Evolutionary conservation across 2,329 filamentous ascomycete species (phyloP).

Genomic region (Ophiostoma quercus): DNA sequence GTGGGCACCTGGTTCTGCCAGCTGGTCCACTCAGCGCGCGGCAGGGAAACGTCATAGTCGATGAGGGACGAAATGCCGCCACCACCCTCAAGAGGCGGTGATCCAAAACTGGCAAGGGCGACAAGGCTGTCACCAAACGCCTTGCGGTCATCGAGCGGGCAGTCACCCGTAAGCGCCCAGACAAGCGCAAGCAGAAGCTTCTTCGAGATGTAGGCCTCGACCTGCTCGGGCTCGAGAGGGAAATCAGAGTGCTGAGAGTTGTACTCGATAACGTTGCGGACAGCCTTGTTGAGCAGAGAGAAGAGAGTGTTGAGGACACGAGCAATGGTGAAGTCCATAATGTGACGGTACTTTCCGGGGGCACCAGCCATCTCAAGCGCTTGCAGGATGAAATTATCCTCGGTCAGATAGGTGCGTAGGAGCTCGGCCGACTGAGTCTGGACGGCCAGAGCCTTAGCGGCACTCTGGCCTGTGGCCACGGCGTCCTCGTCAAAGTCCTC

Average conservation of each 20-base stretch:
- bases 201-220: slow-evolving; percentile 86
- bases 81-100: slow-evolving; percentile 69
- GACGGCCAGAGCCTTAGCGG: slow-evolving; percentile 70
- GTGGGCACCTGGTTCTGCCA: slow-evolving; percentile 95
- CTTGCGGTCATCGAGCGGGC: slow-evolving; percentile 81
- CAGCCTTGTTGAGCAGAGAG: slow-evolving; percentile 90
- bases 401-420: slow-evolving; percentile 67
- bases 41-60: slow-evolving; percentile 86
- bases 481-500: slow-evolving; percentile 95
- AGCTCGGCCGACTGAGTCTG: slow-evolving; percentile 77
- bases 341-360: slow-evolving; percentile 69
- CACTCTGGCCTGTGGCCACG: slow-evolving; percentile 62
- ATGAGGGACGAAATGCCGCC: slow-evolving; percentile 66
- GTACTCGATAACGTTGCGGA: slow-evolving; percentile 89
- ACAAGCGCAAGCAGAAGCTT: slow-evolving; percentile 88
- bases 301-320: slow-evolving; percentile 90
- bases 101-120: slow-evolving; percentile 77
- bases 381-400: slow-evolving; percentile 73
- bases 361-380: slow-evolving; percentile 74
- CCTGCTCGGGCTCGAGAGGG: slow-evolving; percentile 80
- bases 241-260: slow-evolving; percentile 94
- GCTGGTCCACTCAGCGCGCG: slow-evolving; percentile 79
- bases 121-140: slow-evolving; percentile 80
- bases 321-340: slow-evolving; percentile 95
- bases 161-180: slow-evolving; percentile 95